Conservation (phyloP, 257 asterid genomes). For the Agastache rugosa region DNA sequence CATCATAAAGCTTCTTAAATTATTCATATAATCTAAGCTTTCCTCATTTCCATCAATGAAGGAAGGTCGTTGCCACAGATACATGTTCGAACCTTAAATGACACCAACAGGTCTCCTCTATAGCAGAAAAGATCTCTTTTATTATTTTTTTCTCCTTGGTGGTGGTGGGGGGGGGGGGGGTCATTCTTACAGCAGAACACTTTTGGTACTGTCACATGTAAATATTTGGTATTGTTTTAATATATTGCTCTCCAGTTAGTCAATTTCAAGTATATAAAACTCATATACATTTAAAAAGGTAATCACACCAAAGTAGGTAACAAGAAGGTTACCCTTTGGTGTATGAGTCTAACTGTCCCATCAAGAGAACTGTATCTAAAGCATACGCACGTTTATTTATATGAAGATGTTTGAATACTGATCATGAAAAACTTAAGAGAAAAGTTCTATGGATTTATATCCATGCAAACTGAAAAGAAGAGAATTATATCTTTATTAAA, state of each 20-base stretch:
- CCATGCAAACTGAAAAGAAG: neutral
- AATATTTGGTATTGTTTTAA: neutral
- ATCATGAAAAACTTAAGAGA: neutral
- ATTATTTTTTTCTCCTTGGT: neutral
- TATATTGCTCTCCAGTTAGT: neutral
- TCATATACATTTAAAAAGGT: neutral
- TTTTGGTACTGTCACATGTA: neutral
- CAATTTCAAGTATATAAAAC: slow-evolving; percentile 3
- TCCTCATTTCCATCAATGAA: neutral
- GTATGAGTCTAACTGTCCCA: slow-evolving; percentile 22
- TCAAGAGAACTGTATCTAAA: slow-evolving; percentile 6
- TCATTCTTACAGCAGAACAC: neutral
- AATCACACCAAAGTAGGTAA: neutral
- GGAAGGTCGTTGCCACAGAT: neutral
- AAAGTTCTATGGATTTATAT: slow-evolving; percentile 4
- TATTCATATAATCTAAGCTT: slow-evolving; percentile 13
- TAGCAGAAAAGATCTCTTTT: neutral
- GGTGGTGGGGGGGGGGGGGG: neutral
- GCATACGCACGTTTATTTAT: neutral
- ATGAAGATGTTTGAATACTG: neutral
- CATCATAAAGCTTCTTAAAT: neutral
- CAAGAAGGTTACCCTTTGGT: neutral
- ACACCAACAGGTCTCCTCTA: neutral
- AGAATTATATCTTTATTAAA: neutral
- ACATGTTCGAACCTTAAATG: neutral